Evolutionary conservation across 2,329 filamentous ascomycete genomes (phyloP).

Genomic region (Botrytis hyacinthi): DNA sequence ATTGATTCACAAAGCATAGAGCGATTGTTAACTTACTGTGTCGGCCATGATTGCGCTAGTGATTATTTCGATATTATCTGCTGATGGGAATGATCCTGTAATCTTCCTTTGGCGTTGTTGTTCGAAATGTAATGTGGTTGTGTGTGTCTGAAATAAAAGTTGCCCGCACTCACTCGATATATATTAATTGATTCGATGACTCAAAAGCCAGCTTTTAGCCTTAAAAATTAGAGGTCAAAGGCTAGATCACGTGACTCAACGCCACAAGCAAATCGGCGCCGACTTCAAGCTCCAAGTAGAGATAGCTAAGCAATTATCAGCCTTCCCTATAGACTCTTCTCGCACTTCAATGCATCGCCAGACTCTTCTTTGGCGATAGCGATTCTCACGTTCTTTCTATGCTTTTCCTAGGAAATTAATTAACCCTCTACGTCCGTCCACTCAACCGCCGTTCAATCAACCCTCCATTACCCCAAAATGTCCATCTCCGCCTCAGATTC

Average conservation of each 20-base stretch:
- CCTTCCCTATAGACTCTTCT: not conserved
- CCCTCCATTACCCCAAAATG: constrained; percentile 17
- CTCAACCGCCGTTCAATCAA: not conserved
- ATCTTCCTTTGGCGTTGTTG: not conserved
- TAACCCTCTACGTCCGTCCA: not conserved
- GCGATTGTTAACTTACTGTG: constrained; percentile 11
- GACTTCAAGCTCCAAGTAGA: not conserved
- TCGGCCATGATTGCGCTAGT: constrained; percentile 20
- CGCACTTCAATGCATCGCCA: constrained; percentile 17
- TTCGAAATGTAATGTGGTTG: constrained; percentile 7
- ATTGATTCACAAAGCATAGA: constrained; percentile 1
- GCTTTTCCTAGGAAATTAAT: not conserved
- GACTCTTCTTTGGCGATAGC: constrained; percentile 12
- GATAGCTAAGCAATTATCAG: not conserved
- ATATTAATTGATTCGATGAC: constrained; percentile 4
- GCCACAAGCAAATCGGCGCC: not conserved
- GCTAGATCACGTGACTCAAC: not conserved
- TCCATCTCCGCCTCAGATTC: constrained; percentile 26
- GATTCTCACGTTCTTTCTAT: constrained; percentile 1
- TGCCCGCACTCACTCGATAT: not conserved
- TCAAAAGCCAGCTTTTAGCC: constrained; percentile 7
- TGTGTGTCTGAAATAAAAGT: not conserved
- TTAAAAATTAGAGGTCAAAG: not conserved
- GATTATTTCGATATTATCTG: not conserved
- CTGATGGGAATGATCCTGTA: not conserved